Conservation (phyloP, 2,329 filamentous ascomycete species). For the Fusarium marasasianum region DNA sequence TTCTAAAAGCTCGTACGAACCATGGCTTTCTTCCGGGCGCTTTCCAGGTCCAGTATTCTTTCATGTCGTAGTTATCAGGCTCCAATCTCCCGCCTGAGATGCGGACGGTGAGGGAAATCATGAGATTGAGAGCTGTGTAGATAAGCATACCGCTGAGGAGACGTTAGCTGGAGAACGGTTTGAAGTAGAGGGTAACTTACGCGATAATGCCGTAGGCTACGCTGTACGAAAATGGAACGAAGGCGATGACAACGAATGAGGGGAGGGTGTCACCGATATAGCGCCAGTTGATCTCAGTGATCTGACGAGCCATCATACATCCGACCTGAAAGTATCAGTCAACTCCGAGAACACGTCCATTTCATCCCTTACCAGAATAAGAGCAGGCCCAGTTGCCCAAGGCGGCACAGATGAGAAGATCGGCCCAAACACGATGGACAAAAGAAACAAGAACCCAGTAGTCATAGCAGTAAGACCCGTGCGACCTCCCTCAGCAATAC, state of each 20-base stretch:
- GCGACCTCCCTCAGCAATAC: constrained; percentile 74
- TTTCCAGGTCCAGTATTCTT: constrained; percentile 40
- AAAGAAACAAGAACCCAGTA: constrained; percentile 71
- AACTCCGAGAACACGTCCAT: fast-evolving
- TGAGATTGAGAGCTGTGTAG: constrained; percentile 20
- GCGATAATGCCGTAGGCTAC: constrained; percentile 84
- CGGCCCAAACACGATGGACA: constrained; percentile 75
- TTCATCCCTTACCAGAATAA: constrained; percentile 62
- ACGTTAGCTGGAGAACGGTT: neutral
- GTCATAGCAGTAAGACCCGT: constrained; percentile 74
- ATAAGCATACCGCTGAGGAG: constrained; percentile 23
- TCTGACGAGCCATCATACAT: constrained; percentile 78
- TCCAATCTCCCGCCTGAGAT: constrained; percentile 21
- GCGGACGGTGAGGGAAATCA: constrained; percentile 15
- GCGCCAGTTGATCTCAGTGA: constrained; percentile 82
- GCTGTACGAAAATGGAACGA: constrained; percentile 86
- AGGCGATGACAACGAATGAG: constrained; percentile 78
- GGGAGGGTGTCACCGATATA: constrained; percentile 83
- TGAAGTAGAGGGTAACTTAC: neutral
- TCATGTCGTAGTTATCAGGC: constrained; percentile 33
- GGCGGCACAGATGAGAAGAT: constrained; percentile 77
- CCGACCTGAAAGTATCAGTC: constrained; percentile 60
- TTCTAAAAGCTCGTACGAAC: constrained; percentile 17
- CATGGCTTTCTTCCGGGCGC: constrained; percentile 20
- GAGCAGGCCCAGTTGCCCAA: constrained; percentile 79